Conservation (phyloP, 768 basidiomycete species). For the Epithele typhae region DNA sequence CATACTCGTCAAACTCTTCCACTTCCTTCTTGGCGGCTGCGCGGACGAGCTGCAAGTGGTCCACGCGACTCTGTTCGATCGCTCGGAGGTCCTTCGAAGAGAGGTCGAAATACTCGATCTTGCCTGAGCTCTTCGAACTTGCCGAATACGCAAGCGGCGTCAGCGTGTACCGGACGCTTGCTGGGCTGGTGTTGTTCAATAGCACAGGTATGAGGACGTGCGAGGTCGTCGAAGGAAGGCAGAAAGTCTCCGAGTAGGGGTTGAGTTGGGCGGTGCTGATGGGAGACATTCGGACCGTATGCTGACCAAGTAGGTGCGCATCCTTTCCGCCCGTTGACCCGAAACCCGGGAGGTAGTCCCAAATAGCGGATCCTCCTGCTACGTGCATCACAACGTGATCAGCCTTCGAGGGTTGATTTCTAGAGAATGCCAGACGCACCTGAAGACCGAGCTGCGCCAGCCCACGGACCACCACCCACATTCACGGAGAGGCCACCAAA, state of each 20-base stretch:
- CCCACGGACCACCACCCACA: constrained; percentile 31
- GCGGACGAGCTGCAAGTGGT: constrained; percentile 43
- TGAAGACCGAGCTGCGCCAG: constrained; percentile 21
- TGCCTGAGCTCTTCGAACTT: constrained; percentile 32
- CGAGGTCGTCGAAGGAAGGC: constrained; percentile 51
- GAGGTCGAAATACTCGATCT: constrained; percentile 52
- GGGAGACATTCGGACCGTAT: constrained; percentile 89
- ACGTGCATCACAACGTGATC: no score
- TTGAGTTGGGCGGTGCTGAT: constrained; percentile 92
- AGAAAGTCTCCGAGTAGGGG: constrained; percentile 69
- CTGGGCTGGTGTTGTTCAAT: constrained; percentile 85
- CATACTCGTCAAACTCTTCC: constrained; percentile 65
- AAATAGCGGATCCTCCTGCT: constrained; percentile 33
- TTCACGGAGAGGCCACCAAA: constrained; percentile 71
- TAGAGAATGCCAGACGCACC: constrained; percentile 24
- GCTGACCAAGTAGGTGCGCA: constrained; percentile 73
- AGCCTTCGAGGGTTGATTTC: background rate
- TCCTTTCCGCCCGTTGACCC: constrained; percentile 47
- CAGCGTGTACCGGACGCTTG: constrained; percentile 67
- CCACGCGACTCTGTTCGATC: constrained; percentile 57
- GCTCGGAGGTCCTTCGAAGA: constrained; percentile 60
- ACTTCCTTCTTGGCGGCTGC: constrained; percentile 30
- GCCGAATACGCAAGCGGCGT: constrained; percentile 55
- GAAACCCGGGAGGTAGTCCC: constrained; percentile 44
- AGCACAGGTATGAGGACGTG: constrained; percentile 75